Conservation (phyloP, 2,329 filamentous ascomycete species). For the Sporothrix pallida region DNA sequence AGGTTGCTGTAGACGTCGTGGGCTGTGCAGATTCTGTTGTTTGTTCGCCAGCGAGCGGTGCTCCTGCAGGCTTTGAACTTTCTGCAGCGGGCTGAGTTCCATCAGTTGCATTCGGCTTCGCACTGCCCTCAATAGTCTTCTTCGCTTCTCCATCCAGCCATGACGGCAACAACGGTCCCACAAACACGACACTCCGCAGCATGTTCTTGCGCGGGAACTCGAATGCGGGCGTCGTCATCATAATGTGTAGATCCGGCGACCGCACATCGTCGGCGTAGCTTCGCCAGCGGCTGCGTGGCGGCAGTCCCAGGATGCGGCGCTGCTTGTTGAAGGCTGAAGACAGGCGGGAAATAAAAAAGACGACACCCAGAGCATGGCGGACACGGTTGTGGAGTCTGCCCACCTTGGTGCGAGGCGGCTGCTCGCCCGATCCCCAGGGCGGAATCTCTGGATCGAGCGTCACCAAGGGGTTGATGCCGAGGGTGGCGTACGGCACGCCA, state of each 20-base stretch:
- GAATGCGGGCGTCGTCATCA: constrained; percentile 39
- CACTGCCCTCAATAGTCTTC: background rate
- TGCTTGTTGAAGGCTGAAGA: constrained; percentile 44
- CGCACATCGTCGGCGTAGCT: constrained; percentile 45
- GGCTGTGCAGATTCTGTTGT: background rate
- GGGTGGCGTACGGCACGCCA: constrained; percentile 46
- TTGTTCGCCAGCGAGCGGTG: background rate
- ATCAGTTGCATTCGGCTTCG: background rate
- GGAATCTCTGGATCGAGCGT: constrained; percentile 42
- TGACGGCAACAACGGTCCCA: constrained; percentile 31
- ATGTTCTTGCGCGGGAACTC: constrained; percentile 38
- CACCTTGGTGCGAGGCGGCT: constrained; percentile 42
- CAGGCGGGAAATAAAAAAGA: constrained; percentile 37
- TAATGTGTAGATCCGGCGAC: constrained; percentile 47
- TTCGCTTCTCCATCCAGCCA: constrained; percentile 4
- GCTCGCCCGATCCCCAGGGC: constrained; percentile 42
- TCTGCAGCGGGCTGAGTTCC: background rate
- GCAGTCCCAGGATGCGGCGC: constrained; percentile 42
- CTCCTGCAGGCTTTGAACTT: background rate
- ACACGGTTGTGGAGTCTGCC: constrained; percentile 44
- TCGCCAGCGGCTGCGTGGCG: constrained; percentile 43
- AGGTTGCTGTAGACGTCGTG: background rate
- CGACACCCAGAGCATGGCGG: constrained; percentile 35
- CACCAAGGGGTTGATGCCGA: constrained; percentile 49
- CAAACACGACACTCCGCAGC: constrained; percentile 35